Base-by-base conservation (phyloP, 345 rosid species). In the Pelargonium nanum region DNA sequence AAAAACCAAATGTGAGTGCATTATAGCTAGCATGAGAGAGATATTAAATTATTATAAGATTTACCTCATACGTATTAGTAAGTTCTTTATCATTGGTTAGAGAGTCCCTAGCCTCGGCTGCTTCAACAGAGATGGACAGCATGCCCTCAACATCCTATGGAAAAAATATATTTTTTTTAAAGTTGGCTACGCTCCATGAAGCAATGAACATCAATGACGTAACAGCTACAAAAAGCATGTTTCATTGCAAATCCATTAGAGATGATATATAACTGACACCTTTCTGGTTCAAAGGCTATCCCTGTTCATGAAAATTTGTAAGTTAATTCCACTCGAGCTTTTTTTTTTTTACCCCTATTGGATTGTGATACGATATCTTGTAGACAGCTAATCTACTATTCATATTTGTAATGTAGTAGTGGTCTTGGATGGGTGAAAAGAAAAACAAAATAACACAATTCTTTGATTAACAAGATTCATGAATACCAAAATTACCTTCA, bases 111-210 rank as follows among this genome's bases (percentile, higher is more conserved):
- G 99, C 99, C 68, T 78, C 97, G 63, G 97, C 76, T 77, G 97
- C 97, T 82, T 90, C 99, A 65, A 81, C 95, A 30, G 97, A 94
- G 63, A 94, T 94, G 23, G 99, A 94, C 99, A 94, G 84, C 99
- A 94, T 94, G 68, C 99, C 99, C 72, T 87, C 96, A 63, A 90
- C 88, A 83, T 90, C 99, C 97, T 94, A 75, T 56, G 70, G 62
- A 57, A 53, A 62, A 53, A 56, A 16, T 70, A 61, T 55, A 62
- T n/a, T n/a, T n/a, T n/a, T n/a, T n/a, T n/a, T n/a, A n/a, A n/a
- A n/a, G n/a, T n/a, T n/a, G n/a, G n/a, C n/a, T n/a, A n/a, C n/a
- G n/a, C n/a, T n/a, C n/a, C n/a, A n/a, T n/a, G n/a, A n/a, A n/a
- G n/a, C n/a, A n/a, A n/a, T n/a, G n/a, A n/a, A n/a, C n/a, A n/a